Base-by-base conservation (phyloP, 2,329 filamentous ascomycete genomes). In the Microdochium trichocladiopsis region DNA sequence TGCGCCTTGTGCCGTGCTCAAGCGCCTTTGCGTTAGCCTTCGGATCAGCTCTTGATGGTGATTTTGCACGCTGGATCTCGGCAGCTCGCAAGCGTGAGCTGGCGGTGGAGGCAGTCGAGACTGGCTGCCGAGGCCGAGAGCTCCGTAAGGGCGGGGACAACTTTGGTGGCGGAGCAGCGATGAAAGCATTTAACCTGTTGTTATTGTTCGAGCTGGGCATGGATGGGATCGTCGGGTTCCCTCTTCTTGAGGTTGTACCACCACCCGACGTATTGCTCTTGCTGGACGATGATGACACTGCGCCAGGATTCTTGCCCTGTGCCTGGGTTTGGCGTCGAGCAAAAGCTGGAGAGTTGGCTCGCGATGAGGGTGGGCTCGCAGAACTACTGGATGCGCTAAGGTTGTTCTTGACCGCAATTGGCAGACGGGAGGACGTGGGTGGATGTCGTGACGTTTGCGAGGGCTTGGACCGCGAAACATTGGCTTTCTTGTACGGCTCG, bases 71-170 rank as follows among this genome's bases (percentile, higher is more conserved):
- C 12, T 48, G 47, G 4, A 4, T 75, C 54, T 87, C 86, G 4
- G 78, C 74, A 49, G 82, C 78, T 64, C 79, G 86, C 60, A 84
- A 80, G 53, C 86, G 81, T 33, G 87, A 87, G 51, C 84, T 82
- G 28, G 84, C 76, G n/a, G 87, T 87, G 2, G 80, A 80, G n/a
- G 87, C 87, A 51, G 82, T 76, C 10, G 88, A 90, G 22, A 95
- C 84, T 9, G 88, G 86, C 62, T 90, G 86, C 50, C 90, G 79
- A n/a, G 89, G 88, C 43, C 89, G 79, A 43, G 90, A 94, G 63
- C 88, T 94, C 63, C 90, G 82, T 49, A 95, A 72, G 10, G 86
- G 83, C 3, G 90, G 90, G 1, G 91, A 95, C 31, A 86, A 78
- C 63, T 88, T 90, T 1, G 88, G 82, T 18, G 78, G 76, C 45